Conservation (phyloP, 768 basidiomycete species). For the Lepiota brunneoincarnata region DNA sequence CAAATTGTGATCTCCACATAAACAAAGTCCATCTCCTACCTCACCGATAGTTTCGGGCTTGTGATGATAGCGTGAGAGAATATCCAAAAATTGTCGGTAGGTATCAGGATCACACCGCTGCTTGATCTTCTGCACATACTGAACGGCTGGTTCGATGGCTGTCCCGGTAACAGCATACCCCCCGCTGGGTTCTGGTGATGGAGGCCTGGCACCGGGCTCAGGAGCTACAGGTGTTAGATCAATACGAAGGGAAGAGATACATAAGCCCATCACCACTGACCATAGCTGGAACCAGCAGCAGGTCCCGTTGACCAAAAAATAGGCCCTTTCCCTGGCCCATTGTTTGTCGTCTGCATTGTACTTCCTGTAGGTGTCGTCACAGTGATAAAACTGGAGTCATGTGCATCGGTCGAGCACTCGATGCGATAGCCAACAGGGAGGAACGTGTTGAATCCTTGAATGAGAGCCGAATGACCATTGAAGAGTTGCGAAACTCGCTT, state of each 20-base stretch:
- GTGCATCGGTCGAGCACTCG: conserved; percentile 67
- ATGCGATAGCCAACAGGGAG: conserved; percentile 93
- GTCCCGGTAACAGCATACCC: conserved; percentile 35
- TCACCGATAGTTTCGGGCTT: conserved; percentile 61
- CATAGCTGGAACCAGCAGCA: conserved; percentile 13
- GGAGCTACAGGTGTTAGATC: conserved; percentile 18
- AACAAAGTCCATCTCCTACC: conserved; percentile 29
- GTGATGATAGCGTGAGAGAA: conserved; percentile 63
- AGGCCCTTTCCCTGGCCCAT: conserved; percentile 33
- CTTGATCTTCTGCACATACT: conserved; percentile 97
- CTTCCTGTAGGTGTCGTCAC: conserved; percentile 76
- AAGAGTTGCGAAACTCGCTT: conserved; percentile 93
- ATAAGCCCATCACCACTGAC: background rate
- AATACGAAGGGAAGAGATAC: conserved; percentile 1
- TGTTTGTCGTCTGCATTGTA: conserved; percentile 54
- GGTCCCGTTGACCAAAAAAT: conserved; percentile 35
- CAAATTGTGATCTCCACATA: conserved; percentile 14
- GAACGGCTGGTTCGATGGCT: conserved; percentile 76
- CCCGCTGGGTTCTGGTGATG: conserved; percentile 13
- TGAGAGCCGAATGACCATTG: conserved; percentile 83
- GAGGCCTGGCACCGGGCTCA: conserved; percentile 20
- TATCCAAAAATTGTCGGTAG: conserved; percentile 76
- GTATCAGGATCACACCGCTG: conserved; percentile 89
- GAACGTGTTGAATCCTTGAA: conserved; percentile 98
- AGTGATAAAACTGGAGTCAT: conserved; percentile 65